Percentiles rank a stretch among this genome's conserved stretches.
phyloP scores from a whole-genome alignment of 306 rosid species.

The Pyrus bretschneideri region DNA sequence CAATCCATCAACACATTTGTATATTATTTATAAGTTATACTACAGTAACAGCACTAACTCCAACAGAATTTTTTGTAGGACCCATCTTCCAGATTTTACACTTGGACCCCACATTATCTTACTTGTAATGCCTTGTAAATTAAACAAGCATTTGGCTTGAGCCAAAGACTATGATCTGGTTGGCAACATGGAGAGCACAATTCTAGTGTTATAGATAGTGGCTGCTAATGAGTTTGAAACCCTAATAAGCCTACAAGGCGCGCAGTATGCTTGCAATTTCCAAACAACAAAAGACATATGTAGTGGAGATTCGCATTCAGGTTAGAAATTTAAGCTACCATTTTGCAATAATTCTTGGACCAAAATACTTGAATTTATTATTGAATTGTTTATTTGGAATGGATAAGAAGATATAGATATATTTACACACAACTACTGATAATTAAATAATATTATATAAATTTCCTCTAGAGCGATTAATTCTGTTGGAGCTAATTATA shows the following conservation, averaged over 20 bases:
- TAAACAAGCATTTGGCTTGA: conserved; percentile 22
- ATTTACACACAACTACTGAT: no score
- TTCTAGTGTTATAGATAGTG: conserved; percentile 17
- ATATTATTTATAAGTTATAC: background rate
- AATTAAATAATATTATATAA: no score
- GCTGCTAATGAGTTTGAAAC: conserved; percentile 39
- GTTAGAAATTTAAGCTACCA: conserved; percentile 25
- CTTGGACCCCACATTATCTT: conserved; percentile 41
- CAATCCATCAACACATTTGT: conserved; percentile 7
- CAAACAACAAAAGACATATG: conserved; percentile 23
- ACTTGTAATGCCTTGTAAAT: conserved; percentile 22
- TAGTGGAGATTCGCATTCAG: conserved; percentile 24
- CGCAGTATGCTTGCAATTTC: conserved; percentile 32
- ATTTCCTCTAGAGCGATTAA: no score
- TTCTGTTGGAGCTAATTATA: no score
- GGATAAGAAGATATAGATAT: background rate
- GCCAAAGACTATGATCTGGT: conserved; percentile 36
- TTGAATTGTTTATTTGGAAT: conserved; percentile 1
- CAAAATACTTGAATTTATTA: conserved; percentile 13
- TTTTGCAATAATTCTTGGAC: conserved; percentile 14
- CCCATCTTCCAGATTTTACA: conserved; percentile 7
- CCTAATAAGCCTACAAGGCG: conserved; percentile 46
- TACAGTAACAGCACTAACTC: conserved; percentile 2
- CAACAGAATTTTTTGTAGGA: conserved; percentile 16
- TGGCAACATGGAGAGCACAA: conserved; percentile 51